Percentiles rank a stretch among this genome's conserved stretches.
Evolutionary conservation across 352 stramenopile genomes (phyloP).

Genomic region (Phytophthora chlamydospora): DNA sequence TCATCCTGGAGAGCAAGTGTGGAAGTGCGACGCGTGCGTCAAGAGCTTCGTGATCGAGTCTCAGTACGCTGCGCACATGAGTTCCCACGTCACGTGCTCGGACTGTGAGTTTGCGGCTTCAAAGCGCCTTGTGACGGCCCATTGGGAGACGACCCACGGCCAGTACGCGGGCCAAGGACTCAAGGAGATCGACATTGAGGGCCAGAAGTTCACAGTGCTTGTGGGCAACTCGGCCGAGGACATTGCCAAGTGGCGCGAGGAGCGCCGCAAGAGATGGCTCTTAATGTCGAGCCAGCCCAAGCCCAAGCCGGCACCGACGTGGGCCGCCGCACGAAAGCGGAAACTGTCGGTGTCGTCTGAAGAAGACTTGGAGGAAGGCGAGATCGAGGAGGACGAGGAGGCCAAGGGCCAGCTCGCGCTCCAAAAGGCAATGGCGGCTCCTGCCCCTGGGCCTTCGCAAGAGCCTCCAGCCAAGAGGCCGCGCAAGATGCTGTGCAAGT

Average conservation of each 20-base stretch:
- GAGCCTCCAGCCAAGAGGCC: constrained; percentile 49
- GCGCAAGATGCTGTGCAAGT: constrained; percentile 64
- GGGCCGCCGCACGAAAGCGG: constrained; percentile 42
- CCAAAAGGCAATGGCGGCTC: constrained; percentile 17
- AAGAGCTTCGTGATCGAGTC: constrained; percentile 78
- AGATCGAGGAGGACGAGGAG: constrained; percentile 53
- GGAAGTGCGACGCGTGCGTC: constrained; percentile 68
- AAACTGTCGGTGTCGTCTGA: constrained; percentile 51
- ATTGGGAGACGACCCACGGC: constrained; percentile 74
- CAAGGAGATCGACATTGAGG: constrained; percentile 86
- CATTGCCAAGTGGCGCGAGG: constrained; percentile 79
- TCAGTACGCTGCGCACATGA: constrained; percentile 72
- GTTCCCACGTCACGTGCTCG: constrained; percentile 72
- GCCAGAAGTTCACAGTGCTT: constrained; percentile 88
- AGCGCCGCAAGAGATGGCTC: constrained; percentile 77
- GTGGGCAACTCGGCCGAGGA: constrained; percentile 83
- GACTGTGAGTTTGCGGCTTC: constrained; percentile 75
- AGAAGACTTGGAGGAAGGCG: constrained; percentile 67
- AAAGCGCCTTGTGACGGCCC: constrained; percentile 76
- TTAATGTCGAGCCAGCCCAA: constrained; percentile 35
- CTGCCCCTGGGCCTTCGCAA: background rate
- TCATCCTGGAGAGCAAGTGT: constrained; percentile 36
- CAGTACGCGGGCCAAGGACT: constrained; percentile 72
- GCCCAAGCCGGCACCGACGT: background rate
- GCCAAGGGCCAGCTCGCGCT: constrained; percentile 24